Evolutionary conservation across 768 basidiomycete species (phyloP).

Genomic region (Amanita inopinata): DNA sequence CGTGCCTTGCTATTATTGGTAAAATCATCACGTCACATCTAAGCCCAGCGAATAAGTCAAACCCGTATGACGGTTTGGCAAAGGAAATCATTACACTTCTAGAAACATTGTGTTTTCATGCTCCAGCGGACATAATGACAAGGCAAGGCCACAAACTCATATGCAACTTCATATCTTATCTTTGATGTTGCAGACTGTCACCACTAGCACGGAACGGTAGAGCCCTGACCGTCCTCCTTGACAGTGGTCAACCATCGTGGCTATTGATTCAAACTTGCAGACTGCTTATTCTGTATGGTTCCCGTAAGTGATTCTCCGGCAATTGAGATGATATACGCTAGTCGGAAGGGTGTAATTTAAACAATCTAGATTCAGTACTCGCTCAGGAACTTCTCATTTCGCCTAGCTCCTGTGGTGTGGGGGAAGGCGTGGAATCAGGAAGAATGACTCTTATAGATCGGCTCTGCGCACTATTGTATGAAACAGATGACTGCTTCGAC

Average conservation of each 20-base stretch:
- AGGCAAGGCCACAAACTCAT: slow-evolving; percentile 19
- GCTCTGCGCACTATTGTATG: slow-evolving; percentile 1
- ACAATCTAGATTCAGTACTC: slow-evolving; percentile 36
- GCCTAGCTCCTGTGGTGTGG: too few species aligned
- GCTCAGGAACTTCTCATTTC: slow-evolving; percentile 33
- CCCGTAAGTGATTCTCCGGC: slow-evolving; percentile 38
- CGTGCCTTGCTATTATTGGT: slow-evolving; percentile 30
- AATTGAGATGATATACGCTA: too few species aligned
- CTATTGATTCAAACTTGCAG: slow-evolving; percentile 38
- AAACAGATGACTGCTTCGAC: background rate
- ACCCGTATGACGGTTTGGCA: slow-evolving; percentile 25
- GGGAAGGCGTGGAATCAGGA: slow-evolving; percentile 19
- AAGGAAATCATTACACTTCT: slow-evolving; percentile 36
- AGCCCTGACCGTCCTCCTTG: slow-evolving; percentile 38
- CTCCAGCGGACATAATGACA: slow-evolving; percentile 31
- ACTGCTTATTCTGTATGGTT: slow-evolving; percentile 44
- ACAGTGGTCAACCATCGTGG: slow-evolving; percentile 40
- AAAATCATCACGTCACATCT: slow-evolving; percentile 32
- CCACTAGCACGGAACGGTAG: slow-evolving; percentile 9
- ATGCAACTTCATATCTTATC: background rate
- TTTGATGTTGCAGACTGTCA: background rate
- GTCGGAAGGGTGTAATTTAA: too few species aligned
- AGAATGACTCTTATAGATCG: slow-evolving; percentile 37
- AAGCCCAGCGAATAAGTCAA: slow-evolving; percentile 20
- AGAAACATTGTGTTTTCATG: slow-evolving; percentile 43